Conservation (phyloP, 2,329 filamentous ascomycete genomes). For the Penicillium decumbens region DNA sequence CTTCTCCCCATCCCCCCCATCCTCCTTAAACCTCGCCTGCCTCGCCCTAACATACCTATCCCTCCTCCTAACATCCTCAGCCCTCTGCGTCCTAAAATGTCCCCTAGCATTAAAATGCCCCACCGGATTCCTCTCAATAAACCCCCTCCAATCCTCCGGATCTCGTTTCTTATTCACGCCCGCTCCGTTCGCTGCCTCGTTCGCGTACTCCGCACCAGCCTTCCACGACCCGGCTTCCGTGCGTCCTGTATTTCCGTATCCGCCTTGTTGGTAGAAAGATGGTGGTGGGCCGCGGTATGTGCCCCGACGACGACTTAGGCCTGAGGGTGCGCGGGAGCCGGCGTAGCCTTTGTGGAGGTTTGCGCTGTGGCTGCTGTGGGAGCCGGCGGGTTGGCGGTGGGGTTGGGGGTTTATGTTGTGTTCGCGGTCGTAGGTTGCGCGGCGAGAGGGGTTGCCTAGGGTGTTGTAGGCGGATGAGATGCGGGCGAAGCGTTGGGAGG, state of each 20-base stretch:
- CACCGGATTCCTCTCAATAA: slow-evolving; percentile 50
- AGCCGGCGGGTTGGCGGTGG: slow-evolving; percentile 43
- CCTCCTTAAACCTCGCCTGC: slow-evolving; percentile 20
- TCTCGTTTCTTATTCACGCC: slow-evolving; percentile 5
- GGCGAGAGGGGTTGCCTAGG: slow-evolving; percentile 68
- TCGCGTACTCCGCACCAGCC: slow-evolving; percentile 22
- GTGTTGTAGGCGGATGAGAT: slow-evolving; percentile 79
- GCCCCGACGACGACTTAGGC: slow-evolving; percentile 69
- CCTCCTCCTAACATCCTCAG: slow-evolving; percentile 53
- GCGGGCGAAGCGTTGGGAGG: slow-evolving; percentile 70
- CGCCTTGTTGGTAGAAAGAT: slow-evolving; percentile 77
- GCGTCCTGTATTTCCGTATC: slow-evolving; percentile 64
- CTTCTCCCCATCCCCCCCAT: slow-evolving; percentile 1
- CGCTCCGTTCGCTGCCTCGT: slow-evolving; percentile 5
- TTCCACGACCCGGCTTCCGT: slow-evolving; percentile 46
- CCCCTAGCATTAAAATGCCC: slow-evolving; percentile 72
- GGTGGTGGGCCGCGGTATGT: slow-evolving; percentile 82
- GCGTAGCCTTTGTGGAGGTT: slow-evolving; percentile 41
- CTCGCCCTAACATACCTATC: slow-evolving; percentile 39
- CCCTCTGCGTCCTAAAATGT: slow-evolving; percentile 69
- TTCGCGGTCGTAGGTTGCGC: slow-evolving; percentile 71
- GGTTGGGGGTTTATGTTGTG: slow-evolving; percentile 37
- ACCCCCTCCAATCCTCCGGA: slow-evolving; percentile 35
- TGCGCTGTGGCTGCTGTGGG: slow-evolving; percentile 50
- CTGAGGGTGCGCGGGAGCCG: slow-evolving; percentile 67